Evolutionary conservation across 306 rosid species (phyloP), one percentile per base, ranked within the genome.

Genomic region (Cyclanthera cordifolia): DNA sequence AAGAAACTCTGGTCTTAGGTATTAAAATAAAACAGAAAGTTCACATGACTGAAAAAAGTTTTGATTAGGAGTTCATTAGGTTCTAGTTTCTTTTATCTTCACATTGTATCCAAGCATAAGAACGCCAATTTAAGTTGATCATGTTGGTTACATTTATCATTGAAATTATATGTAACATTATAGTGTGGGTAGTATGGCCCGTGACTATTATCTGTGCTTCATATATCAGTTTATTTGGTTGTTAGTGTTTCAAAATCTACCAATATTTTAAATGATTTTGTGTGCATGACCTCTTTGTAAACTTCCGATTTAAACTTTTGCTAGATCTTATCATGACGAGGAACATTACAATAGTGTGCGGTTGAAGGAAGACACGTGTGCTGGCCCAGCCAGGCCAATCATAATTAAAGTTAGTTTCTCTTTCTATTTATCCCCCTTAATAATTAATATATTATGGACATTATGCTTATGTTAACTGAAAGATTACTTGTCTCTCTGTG

Each of bases 321-420:
- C 39, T 10, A 89, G 94, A 71, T 89, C 91, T 67, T 87, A 89
- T 79, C 96, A 89, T 21, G 90, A 89, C 48, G 90, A 83, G 30
- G 96, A 89, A 75, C 96, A 89, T 81, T 89, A 89, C 63, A 87
- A 89, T 70, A 89, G 94, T 76, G 87, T 89, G 76, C 83, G 91
- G 52, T 68, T 66, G 72, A 87, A 83, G 84, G 89, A 83, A 79
- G 96, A 89, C 77, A 81, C 87, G 45, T 76, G 84, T 71, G 84
- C 76, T 78, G 91, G 96, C 27, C 86, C 94, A 63, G 91, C 91
- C 49, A 83, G 78, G 82, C 73, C 86, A 70, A 87, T 89, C 78
- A 57, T 74, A 68, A 89, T 89, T 71, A 80, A 89, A 93, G 96
- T 87, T 78, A 53, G 57, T 63, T 30, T 70, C 67, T 2, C 25